Evolutionary conservation across 2,329 filamentous ascomycete genomes (phyloP).

Genomic region (Trichoderma koningii): DNA sequence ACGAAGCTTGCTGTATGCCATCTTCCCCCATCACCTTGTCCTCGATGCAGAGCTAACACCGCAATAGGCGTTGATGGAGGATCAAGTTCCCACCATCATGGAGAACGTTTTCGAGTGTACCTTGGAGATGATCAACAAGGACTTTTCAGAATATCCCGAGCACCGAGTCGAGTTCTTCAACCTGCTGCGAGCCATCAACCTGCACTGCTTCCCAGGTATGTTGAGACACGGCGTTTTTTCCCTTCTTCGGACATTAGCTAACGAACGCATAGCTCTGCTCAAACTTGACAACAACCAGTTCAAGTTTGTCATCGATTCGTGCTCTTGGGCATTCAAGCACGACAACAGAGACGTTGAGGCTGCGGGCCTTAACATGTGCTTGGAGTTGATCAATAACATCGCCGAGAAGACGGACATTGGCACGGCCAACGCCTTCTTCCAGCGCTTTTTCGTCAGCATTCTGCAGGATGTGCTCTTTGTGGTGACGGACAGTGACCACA

Average conservation of each 20-base stretch:
- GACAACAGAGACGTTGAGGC: conserved; percentile 98
- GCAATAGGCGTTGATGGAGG: conserved; percentile 84
- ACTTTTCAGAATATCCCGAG: conserved; percentile 98
- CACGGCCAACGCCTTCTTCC: conserved; percentile 94
- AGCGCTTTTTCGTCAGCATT: conserved; percentile 94
- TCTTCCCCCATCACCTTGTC: not conserved
- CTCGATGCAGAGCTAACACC: conserved; percentile 22
- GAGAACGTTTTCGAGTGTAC: conserved; percentile 99
- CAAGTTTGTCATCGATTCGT: conserved; percentile 99
- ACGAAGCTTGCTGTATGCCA: conserved; percentile 93
- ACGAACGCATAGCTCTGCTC: conserved; percentile 62
- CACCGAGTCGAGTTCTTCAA: conserved; percentile 99
- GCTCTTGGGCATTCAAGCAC: conserved; percentile 99
- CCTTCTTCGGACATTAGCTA: conserved; percentile 4
- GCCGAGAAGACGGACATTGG: conserved; percentile 84
- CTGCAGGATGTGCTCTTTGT: conserved; percentile 98
- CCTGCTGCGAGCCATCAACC: conserved; percentile 89
- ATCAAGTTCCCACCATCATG: conserved; percentile 96
- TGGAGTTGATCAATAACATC: conserved; percentile 97
- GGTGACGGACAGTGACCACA: conserved; percentile 95
- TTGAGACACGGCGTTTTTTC: not conserved
- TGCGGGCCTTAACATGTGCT: conserved; percentile 95
- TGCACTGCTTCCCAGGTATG: conserved; percentile 87
- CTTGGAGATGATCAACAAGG: conserved; percentile 99
- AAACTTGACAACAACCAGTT: conserved; percentile 96